Conservation (phyloP, 768 basidiomycete genomes). For the Tylopilus plumbeoviolaceoides region DNA sequence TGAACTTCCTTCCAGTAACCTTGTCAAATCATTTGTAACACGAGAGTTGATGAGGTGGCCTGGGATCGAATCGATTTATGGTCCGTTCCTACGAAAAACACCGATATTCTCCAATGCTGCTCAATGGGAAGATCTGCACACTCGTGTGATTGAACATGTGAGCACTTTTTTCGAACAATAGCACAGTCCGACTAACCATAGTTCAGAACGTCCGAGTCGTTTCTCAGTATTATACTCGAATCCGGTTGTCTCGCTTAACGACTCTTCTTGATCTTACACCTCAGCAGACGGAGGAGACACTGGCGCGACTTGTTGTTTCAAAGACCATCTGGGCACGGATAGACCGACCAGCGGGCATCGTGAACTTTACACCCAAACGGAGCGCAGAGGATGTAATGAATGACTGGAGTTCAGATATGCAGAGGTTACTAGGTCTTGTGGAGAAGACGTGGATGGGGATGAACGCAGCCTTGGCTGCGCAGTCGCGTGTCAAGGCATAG, state of each 20-base stretch:
- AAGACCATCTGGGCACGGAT: slow-evolving; percentile 92
- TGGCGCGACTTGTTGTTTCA: slow-evolving; percentile 86
- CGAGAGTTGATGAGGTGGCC: slow-evolving; percentile 97
- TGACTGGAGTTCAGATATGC: slow-evolving; percentile 97
- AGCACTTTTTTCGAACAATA: slow-evolving; percentile 26
- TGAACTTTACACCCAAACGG: slow-evolving; percentile 81
- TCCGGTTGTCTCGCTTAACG: slow-evolving; percentile 78
- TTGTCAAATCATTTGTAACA: slow-evolving; percentile 91
- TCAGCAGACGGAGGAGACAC: slow-evolving; percentile 81
- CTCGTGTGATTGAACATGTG: slow-evolving; percentile 95
- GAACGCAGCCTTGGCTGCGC: slow-evolving; percentile 85
- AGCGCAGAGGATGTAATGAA: slow-evolving; percentile 93
- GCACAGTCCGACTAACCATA: background rate
- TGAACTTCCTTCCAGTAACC: slow-evolving; percentile 53
- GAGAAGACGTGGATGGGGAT: slow-evolving; percentile 99
- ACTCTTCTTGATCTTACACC: slow-evolving; percentile 80
- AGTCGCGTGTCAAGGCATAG: slow-evolving; percentile 54
- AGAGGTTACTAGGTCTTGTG: slow-evolving; percentile 81
- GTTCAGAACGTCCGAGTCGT: slow-evolving; percentile 92
- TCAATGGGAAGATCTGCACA: slow-evolving; percentile 94
- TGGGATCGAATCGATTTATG: slow-evolving; percentile 85
- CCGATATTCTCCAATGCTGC: slow-evolving; percentile 75
- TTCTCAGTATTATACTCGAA: slow-evolving; percentile 91
- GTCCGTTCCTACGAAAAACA: slow-evolving; percentile 74
- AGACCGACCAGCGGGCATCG: slow-evolving; percentile 86